A percentile compares a stretch with the other conserved stretches of the same genome.
These are phyloP conservation scores for Crucihimalaya himalaica DNA, from an alignment of 345 rosid genomes.

Conservation along the genomic window DNA sequence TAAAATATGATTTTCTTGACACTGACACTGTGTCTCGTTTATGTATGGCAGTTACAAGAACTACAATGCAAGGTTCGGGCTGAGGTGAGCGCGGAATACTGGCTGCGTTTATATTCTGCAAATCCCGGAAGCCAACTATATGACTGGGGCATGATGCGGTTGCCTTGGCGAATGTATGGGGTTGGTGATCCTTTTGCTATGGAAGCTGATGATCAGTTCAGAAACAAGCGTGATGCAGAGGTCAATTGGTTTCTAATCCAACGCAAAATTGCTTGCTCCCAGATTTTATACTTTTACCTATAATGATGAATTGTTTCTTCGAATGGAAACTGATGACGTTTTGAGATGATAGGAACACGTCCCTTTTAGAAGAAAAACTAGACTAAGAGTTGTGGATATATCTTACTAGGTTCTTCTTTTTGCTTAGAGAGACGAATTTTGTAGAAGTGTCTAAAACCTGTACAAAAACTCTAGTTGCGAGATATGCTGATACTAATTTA, in stretches of 20 bases:
- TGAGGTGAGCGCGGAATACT: constrained; percentile 74
- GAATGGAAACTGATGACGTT: constrained; percentile 1
- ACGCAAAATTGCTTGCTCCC: not conserved
- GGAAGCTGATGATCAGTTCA: constrained; percentile 82
- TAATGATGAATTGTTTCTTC: not conserved
- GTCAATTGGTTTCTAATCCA: constrained; percentile 40
- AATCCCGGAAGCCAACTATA: constrained; percentile 64
- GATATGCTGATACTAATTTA: not conserved
- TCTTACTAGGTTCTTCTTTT: constrained; percentile 6
- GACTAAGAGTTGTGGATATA: not conserved
- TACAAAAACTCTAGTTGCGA: not conserved
- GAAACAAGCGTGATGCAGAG: constrained; percentile 95
- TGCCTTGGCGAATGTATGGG: constrained; percentile 72
- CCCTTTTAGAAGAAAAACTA: not conserved
- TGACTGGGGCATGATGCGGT: constrained; percentile 97
- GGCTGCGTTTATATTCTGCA: constrained; percentile 72
- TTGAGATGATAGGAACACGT: not conserved
- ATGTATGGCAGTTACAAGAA: constrained; percentile 62
- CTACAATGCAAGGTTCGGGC: constrained; percentile 72
- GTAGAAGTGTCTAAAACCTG: not conserved
- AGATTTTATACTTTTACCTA: not conserved
- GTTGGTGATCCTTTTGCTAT: constrained; percentile 78
- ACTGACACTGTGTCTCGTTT: constrained; percentile 8
- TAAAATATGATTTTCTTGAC: not conserved
- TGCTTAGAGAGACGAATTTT: not conserved